Base-by-base conservation (phyloP, 2,329 filamentous ascomycete species). In the Clonostachys rosea region DNA sequence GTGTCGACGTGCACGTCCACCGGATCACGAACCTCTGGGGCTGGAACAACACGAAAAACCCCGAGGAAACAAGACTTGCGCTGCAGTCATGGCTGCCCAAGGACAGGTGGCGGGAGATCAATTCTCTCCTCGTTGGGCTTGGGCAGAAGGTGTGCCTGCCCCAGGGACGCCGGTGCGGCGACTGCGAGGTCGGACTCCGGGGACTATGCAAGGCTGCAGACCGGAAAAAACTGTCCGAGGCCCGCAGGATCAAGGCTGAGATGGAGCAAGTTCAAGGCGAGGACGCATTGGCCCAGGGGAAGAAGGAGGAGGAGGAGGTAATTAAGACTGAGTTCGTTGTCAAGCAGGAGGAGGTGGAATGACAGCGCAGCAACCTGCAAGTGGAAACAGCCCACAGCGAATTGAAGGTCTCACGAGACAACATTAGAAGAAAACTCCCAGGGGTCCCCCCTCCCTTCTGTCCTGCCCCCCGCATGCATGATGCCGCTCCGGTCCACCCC, bases 1-100 rank as follows among this genome's bases (percentile, higher is more conserved):
- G 91, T 24, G 91, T 96, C 43, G 91, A 96, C 64, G 91, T 96
- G 6, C 91, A 96, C 66, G 91, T 96, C 5, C 91, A 96, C 68
- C 86, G 91, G 47, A 95, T 96, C 66, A 92, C 90, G 45, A 96
- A 96, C 68, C 73, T 95, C 30, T 96, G 91, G 91, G 87, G 89
- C 5, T 96, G 91, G 91, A 82, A 95, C 63, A 82, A 81, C 63
- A 92, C 87, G 3, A 84, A 82, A 57, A 86, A 74, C 12, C 91
- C 91, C 0, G 91, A 96, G 70, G 87, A 89, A 62, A 95, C 91
- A 33, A 76, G 91, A 40, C 69, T 75, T 46, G 81, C 83, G 34
- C 73, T 96, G 49, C 81, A 96, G 70, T 75, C 75, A 14, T 96
- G 91, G 91, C 71, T 96, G 56, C 91, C 91, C 3, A 78, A 68